Percentiles rank a stretch among this genome's conserved stretches.
Evolutionary conservation across 2,329 filamentous ascomycete genomes (phyloP).

Genomic region (Cladobotryum protrusum): DNA sequence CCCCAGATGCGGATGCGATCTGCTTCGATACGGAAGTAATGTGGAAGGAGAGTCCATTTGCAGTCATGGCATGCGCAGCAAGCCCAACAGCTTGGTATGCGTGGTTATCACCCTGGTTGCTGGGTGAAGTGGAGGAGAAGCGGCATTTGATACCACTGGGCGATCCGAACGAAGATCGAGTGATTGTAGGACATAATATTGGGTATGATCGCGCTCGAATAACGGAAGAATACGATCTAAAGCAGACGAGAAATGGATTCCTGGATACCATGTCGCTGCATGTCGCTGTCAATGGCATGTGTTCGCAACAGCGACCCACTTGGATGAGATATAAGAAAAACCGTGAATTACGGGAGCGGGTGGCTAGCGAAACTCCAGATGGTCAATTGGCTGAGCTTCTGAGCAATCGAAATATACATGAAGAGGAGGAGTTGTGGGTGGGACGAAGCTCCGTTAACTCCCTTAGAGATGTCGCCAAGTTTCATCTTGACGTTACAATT

Average conservation of each 20-base stretch:
- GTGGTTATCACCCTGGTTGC: slow-evolving; percentile 92
- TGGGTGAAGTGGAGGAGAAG: slow-evolving; percentile 72
- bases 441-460: slow-evolving; percentile 93
- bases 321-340: slow-evolving; percentile 98
- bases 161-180: slow-evolving; percentile 62
- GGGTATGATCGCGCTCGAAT: slow-evolving; percentile 90
- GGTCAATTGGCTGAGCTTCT: slow-evolving; percentile 66
- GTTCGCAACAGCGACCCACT: slow-evolving; percentile 87
- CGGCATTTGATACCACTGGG: slow-evolving; percentile 84
- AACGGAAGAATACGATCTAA: slow-evolving; percentile 79
- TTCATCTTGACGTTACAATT: slow-evolving; percentile 85
- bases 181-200: slow-evolving; percentile 91
- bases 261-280: slow-evolving; percentile 98
- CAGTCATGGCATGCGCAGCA: slow-evolving; percentile 93
- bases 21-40: slow-evolving; percentile 96
- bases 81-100: slow-evolving; percentile 91
- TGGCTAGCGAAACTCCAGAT: slow-evolving; percentile 64
- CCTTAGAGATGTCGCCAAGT: slow-evolving; percentile 88
- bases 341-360: slow-evolving; percentile 72
- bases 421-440: slow-evolving; percentile 95
- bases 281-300: slow-evolving; percentile 98
- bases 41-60: slow-evolving; percentile 88
- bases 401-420: slow-evolving; percentile 62
- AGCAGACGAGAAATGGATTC: slow-evolving; percentile 79
- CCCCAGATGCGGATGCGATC: slow-evolving; percentile 73